phyloP scores from a whole-genome alignment of 2,329 filamentous ascomycete species.

The Podosphaera fusca region DNA sequence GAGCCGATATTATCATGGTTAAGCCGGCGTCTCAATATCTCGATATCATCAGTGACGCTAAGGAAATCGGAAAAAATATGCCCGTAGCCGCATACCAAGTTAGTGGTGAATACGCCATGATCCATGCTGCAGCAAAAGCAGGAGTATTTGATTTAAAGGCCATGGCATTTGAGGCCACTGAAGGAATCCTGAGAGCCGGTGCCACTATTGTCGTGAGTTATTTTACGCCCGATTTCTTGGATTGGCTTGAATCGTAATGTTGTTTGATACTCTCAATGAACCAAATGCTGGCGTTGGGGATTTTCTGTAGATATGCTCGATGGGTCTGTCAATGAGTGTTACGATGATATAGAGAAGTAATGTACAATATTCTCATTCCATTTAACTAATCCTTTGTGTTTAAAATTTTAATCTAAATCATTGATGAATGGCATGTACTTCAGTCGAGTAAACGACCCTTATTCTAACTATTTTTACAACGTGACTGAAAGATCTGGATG shows the following conservation, averaged over 20 bases:
- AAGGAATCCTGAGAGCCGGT: slow-evolving; percentile 79
- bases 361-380: too few species aligned
- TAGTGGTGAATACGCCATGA: slow-evolving; percentile 93
- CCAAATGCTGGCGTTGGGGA: too few species aligned
- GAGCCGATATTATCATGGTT: slow-evolving; percentile 97
- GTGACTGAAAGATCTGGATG: too few species aligned
- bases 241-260: slow-evolving; percentile 34
- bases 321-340: too few species aligned
- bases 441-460: too few species aligned
- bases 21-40: slow-evolving; percentile 92
- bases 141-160: slow-evolving; percentile 87
- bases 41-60: slow-evolving; percentile 93
- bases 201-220: slow-evolving; percentile 87
- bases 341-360: too few species aligned
- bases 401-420: too few species aligned
- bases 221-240: slow-evolving; percentile 63
- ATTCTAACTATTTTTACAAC: too few species aligned
- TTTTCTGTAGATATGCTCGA: too few species aligned
- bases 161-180: slow-evolving; percentile 86
- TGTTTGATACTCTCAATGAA: background rate
- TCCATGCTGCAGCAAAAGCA: slow-evolving; percentile 83
- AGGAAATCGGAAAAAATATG: slow-evolving; percentile 76
- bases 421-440: too few species aligned
- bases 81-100: slow-evolving; percentile 94
- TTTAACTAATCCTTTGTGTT: too few species aligned